These are phyloP conservation scores for Apiospora saccharicola DNA, from an alignment of 2,329 filamentous ascomycete species.

Conservation along the genomic window DNA sequence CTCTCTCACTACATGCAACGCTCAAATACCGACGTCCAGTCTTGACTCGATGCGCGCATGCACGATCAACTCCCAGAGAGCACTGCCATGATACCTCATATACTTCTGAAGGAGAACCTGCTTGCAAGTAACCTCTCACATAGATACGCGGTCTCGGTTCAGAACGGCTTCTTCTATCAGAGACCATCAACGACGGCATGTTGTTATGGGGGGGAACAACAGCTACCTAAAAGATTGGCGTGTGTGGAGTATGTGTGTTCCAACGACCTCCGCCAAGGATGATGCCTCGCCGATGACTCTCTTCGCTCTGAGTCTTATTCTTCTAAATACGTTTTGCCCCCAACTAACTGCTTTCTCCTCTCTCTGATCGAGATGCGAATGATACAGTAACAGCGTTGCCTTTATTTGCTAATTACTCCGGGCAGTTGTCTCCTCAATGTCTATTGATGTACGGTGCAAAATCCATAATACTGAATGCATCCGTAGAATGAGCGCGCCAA, in stretches of 20 bases:
- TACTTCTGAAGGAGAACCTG: not conserved
- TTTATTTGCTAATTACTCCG: not conserved
- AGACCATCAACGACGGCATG: not conserved
- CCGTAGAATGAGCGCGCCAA: not conserved
- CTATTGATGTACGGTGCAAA: not conserved
- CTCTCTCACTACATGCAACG: not conserved
- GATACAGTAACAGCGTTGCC: no score
- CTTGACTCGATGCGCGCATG: not conserved
- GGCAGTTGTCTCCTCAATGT: not conserved
- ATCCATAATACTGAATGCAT: not conserved
- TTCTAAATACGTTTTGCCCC: constrained; percentile 8
- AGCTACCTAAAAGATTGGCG: not conserved
- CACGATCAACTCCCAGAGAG: not conserved
- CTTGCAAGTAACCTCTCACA: not conserved
- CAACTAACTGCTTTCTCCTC: not conserved
- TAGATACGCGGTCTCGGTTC: not conserved
- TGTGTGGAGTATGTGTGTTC: not conserved
- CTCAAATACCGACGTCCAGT: not conserved
- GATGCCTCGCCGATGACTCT: constrained; percentile 12
- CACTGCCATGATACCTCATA: not conserved
- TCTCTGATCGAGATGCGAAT: constrained; percentile 7
- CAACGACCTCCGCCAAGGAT: constrained; percentile 12
- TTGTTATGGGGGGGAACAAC: not conserved
- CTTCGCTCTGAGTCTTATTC: not conserved
- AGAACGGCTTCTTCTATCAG: not conserved